Evolutionary conservation across 257 asterid genomes (phyloP), one percentile per base, ranked within the genome.

Genomic region (Solanum chilense): DNA sequence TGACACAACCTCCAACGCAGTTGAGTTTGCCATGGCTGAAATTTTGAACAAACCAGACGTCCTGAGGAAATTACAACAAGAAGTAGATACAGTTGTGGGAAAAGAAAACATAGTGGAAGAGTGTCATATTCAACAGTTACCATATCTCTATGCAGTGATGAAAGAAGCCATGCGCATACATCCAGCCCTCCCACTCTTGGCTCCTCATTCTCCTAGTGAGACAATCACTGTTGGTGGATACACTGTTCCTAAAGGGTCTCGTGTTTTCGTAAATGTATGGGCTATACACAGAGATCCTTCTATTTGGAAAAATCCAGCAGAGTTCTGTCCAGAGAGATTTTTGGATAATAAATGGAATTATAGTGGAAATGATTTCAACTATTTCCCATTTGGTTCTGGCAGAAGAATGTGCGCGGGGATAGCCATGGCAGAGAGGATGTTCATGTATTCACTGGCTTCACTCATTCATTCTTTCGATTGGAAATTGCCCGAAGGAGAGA

Each of bases 11-110:
- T 89, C 98, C 13, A 96, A 91, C 88, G 29, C 94, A 0, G 68
- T 94, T 12, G 98, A 94, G 69, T 96, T 68, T 41, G 94, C 98
- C 41, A 52, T 96, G 87, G 94, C 98, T 0, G 96, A 96, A 85
- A 87, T 96, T 84, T 90, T 94, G 92, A 92, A 92, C 88, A 56
- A 56, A 56, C 10, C n/a, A 7, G n/a, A 56, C 4, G 11, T 56
- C 64, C 64, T 56, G 64, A 56, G 64, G 11, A 56, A 56, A 56
- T 3, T 56, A 56, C 64, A 56, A 56, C 90, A 88, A 86, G 98
- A 95, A 74, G 88, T 94, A 1, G 94, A 93, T 13, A 31, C 44
- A 7, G 90, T 93, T 0, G 92, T 92, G 1, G 97, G 97, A 9
- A 89, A 80, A 86, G 86, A 91, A 20, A 82, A 73, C n/a, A 56